Evolutionary conservation across 495 filamentous ascomycete genomes (phyloP), one percentile per base, ranked within the genome.

Genomic region (Daldinia decipiens): DNA sequence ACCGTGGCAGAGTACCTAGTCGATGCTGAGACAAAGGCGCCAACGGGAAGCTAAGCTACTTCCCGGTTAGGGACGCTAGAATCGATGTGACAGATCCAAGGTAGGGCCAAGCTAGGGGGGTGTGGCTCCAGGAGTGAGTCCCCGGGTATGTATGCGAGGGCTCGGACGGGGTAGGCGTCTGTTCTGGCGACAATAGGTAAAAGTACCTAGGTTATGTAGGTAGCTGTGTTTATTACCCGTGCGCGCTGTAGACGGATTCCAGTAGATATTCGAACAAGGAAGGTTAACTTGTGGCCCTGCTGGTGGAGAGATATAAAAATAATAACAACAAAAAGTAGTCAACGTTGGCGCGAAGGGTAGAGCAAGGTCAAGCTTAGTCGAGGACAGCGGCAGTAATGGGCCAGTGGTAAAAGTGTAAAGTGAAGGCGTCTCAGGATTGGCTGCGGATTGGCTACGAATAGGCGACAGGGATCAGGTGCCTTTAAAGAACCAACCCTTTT

Each of bases 1-100:
- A 56, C 65, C 43, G 52, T 63, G 67, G 53, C 51, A 62, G 31
- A 50, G 12, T 58, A 39, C 66, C 70, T 68, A 65, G 70, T 73
- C 70, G 52, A 73, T 65, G 70, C 65, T 73, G 70, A 68, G 65
- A 73, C 65, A 34, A 65, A 69, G 57, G 65, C 70, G 70, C 70
- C 70, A 73, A 66, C 65, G 65, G 70, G 70, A 68, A 69, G 63
- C 65, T 59, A 66, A 69, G 70, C 61, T 73, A 65, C 61, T 38
- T 65, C 65, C 70, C 56, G 58, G 65, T 32, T 66, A 66, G 65
- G 55, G 62, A 67, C 60, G 47, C 60, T 69, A 68, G 70, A 67
- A 69, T 69, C 61, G 61, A 73, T 64, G 70, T 73, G 70, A 73
- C 70, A 73, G 70, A 69, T 73, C 65, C 65, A 66, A 58, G 43